A percentile compares a stretch with the other conserved stretches of the same genome.
These are phyloP conservation scores for Globisporangium acanthophoron DNA, from an alignment of 352 stramenopile genomes.

Conservation along the genomic window DNA sequence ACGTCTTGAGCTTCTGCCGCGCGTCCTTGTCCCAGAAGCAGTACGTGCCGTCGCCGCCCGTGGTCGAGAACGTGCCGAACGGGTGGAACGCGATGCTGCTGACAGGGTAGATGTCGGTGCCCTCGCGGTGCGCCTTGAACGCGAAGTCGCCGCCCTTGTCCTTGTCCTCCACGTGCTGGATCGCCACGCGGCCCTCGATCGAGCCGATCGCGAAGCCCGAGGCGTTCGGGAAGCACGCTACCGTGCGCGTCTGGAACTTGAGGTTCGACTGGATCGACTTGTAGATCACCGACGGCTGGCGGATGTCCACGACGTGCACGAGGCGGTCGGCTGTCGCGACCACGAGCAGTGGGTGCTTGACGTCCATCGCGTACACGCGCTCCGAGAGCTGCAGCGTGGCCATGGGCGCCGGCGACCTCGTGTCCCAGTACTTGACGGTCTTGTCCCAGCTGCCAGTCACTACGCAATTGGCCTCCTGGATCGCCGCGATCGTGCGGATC, in stretches of 20 bases:
- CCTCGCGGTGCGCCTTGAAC: slow-evolving; percentile 91
- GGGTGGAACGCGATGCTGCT: slow-evolving; percentile 90
- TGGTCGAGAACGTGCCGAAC: slow-evolving; percentile 95
- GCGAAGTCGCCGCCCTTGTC: slow-evolving; percentile 85
- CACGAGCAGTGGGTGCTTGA: slow-evolving; percentile 89
- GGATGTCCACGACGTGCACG: slow-evolving; percentile 87
- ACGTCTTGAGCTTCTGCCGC: slow-evolving; percentile 94
- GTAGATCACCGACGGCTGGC: slow-evolving; percentile 85
- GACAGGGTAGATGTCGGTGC: slow-evolving; percentile 84
- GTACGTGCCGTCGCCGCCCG: slow-evolving; percentile 93
- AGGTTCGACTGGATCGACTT: slow-evolving; percentile 79
- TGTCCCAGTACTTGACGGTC: slow-evolving; percentile 97
- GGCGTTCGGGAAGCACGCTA: slow-evolving; percentile 87
- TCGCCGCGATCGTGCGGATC: slow-evolving; percentile 84
- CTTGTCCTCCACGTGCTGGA: slow-evolving; percentile 88
- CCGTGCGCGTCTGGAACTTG: slow-evolving; percentile 86
- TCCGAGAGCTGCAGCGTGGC: slow-evolving; percentile 90
- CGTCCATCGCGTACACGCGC: slow-evolving; percentile 93
- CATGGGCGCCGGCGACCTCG: slow-evolving; percentile 82
- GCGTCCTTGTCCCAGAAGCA: slow-evolving; percentile 99
- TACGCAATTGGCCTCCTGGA: slow-evolving; percentile 86
- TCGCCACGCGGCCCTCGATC: slow-evolving; percentile 89
- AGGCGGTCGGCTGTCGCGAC: slow-evolving; percentile 90
- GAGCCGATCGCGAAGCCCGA: slow-evolving; percentile 86
- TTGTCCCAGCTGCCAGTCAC: slow-evolving; percentile 94